These are phyloP conservation scores for Oxalis stricta DNA, from an alignment of 441 rosid genomes.

Conservation along the genomic window DNA sequence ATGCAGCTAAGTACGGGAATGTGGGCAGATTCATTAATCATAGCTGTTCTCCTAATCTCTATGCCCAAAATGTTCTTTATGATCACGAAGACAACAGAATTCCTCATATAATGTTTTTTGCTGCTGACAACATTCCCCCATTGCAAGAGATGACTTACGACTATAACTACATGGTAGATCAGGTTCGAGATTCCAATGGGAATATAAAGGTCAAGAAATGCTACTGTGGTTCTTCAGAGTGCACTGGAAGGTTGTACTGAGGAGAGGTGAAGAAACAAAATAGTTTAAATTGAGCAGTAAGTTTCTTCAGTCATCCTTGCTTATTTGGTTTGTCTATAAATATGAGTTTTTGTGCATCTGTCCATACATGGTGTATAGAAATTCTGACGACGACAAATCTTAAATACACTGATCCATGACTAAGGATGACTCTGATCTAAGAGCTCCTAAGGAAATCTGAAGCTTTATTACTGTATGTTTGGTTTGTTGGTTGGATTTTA, in stretches of 20 bases:
- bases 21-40: conserved; percentile 87
- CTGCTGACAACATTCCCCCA: conserved; percentile 76
- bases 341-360: no score
- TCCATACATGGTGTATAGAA: no score
- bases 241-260: conserved; percentile 77
- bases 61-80: conserved; percentile 74
- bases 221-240: conserved; percentile 66
- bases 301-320: conserved; percentile 1
- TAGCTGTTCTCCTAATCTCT: conserved; percentile 84
- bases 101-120: conserved; percentile 86
- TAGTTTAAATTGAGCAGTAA: conserved; percentile 4
- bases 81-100: conserved; percentile 68
- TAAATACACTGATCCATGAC: no score
- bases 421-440: no score
- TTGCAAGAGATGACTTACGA: conserved; percentile 73
- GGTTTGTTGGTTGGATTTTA: no score
- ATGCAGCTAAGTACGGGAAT: conserved; percentile 63
- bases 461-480: no score
- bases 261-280: not conserved
- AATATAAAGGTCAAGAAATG: conserved; percentile 60
- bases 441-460: no score
- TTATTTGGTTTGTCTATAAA: no score
- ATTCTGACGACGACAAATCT: no score
- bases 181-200: conserved; percentile 59
- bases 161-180: conserved; percentile 54